Evolutionary conservation across 169 alveolate species (phyloP), one percentile per base, ranked within the genome.

Genomic region (Plasmodium coatneyi): DNA sequence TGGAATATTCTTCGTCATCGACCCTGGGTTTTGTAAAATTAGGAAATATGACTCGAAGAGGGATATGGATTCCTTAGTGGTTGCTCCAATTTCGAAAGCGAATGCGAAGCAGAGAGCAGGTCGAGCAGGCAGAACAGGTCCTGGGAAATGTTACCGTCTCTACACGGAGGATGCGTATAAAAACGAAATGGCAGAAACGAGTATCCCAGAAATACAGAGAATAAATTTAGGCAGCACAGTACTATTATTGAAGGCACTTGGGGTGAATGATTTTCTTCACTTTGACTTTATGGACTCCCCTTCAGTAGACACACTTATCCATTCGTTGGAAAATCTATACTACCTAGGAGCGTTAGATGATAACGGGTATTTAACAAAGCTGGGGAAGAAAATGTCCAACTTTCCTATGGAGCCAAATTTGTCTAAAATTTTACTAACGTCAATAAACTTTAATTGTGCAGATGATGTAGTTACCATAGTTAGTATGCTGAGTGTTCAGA

Each of bases 271-370:
- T 92, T 95, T 99, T 82, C 92, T 99, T 43, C 97, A 99, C 95
- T 99, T 99, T 91, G 99, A 99, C 93, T 99, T 99, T 96, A 99
- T 99, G 99, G 99, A 99, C 93, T 99, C 99, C 0, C 99, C 99
- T 43, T 99, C 99, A 16, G 96, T 81, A 0, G 93, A 81, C 82
- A 98, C 99, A 36, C 93, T 99, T 92, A 98, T 99, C 80, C 98
- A 98, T 32, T 99, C 99, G 3, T 92, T 99, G 98, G 99, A 99
- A 96, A 96, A 98, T 76, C 96, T 99, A 91, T 99, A 98, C 96
- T 99, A 99, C 87, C 97, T 99, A 36, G 99, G 99, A 0, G 99
- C 99, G 6, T 96, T 99, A 71, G 99, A 99, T 96, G 99, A 99
- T 82, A 99, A 99, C 93, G 99, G 99, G 7, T 96, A 99, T 72